Evolutionary conservation across 345 rosid genomes (phyloP).

Genomic region (Geranium brycei): DNA sequence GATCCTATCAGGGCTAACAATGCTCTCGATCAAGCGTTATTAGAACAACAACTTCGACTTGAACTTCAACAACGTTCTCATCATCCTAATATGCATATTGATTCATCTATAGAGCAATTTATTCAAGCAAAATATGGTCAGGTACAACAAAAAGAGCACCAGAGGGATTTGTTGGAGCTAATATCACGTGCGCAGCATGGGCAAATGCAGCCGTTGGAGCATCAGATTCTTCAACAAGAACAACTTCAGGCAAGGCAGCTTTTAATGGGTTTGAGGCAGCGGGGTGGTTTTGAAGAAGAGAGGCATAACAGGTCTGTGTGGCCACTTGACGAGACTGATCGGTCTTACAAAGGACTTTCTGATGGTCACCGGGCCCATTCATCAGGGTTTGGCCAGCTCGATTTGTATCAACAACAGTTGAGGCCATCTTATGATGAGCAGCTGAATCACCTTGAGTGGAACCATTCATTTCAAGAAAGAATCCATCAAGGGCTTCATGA

Average conservation of each 20-base stretch:
- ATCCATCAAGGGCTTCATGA: conserved; percentile 37
- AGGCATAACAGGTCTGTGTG: conserved; percentile 36
- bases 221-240: conserved; percentile 49
- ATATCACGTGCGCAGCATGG: conserved; percentile 44
- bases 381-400: conserved; percentile 36
- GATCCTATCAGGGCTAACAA: conserved; percentile 34
- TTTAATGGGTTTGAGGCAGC: conserved; percentile 38
- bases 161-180: conserved; percentile 32
- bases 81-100: conserved; percentile 36
- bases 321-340: conserved; percentile 35
- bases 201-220: conserved; percentile 42
- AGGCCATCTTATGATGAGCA: conserved; percentile 33
- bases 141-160: conserved; percentile 37
- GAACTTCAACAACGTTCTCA: conserved; percentile 43
- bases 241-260: conserved; percentile 43
- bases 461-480: conserved; percentile 32
- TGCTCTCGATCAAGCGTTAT: conserved; percentile 30
- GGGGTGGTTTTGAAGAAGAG: conserved; percentile 31
- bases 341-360: conserved; percentile 27
- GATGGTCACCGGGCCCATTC: conserved; percentile 25
- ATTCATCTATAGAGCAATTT: conserved; percentile 36
- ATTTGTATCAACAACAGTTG: conserved; percentile 35
- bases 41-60: conserved; percentile 38
- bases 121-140: conserved; percentile 40
- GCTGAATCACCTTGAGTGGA: conserved; percentile 31